phyloP scores from a whole-genome alignment of 2,329 filamentous ascomycete species.

The Cryphonectria japonica region DNA sequence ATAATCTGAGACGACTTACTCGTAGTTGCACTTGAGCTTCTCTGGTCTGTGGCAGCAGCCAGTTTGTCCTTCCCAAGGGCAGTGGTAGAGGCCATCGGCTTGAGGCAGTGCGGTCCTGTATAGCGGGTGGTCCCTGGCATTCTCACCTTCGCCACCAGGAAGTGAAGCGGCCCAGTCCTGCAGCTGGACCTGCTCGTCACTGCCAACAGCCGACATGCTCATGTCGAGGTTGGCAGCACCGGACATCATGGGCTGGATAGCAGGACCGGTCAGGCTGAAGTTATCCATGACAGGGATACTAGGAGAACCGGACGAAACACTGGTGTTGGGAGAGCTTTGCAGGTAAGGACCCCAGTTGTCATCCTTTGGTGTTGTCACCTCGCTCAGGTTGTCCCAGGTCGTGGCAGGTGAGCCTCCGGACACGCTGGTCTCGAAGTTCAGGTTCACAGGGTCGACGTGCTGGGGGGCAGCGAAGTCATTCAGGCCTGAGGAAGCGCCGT shows the following conservation, averaged over 20 bases:
- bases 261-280: conserved; percentile 25
- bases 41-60: conserved; percentile 88
- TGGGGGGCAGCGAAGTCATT: conserved; percentile 49
- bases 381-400: conserved; percentile 58
- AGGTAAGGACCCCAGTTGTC: conserved; percentile 51
- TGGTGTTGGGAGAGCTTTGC: conserved; percentile 48
- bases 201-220: conserved; percentile 38
- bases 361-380: conserved; percentile 56
- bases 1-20: conserved; percentile 63
- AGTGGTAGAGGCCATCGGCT: conserved; percentile 86
- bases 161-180: conserved; percentile 51
- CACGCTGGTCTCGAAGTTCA: conserved; percentile 56
- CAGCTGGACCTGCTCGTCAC: conserved; percentile 45
- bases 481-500: conserved; percentile 49
- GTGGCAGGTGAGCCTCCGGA: conserved; percentile 54
- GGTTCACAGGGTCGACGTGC: conserved; percentile 61
- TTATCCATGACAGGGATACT: conserved; percentile 25
- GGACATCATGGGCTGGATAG: conserved; percentile 41
- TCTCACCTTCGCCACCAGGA: conserved; percentile 57
- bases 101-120: conserved; percentile 69
- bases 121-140: conserved; percentile 67
- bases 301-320: conserved; percentile 33
- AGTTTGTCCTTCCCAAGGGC: conserved; percentile 76
- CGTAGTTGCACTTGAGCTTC: conserved; percentile 98
- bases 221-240: conserved; percentile 45